These are phyloP conservation scores for Mortierella sp. DNA, from an alignment of 371 early-diverging fungal species.

Conservation along the genomic window DNA sequence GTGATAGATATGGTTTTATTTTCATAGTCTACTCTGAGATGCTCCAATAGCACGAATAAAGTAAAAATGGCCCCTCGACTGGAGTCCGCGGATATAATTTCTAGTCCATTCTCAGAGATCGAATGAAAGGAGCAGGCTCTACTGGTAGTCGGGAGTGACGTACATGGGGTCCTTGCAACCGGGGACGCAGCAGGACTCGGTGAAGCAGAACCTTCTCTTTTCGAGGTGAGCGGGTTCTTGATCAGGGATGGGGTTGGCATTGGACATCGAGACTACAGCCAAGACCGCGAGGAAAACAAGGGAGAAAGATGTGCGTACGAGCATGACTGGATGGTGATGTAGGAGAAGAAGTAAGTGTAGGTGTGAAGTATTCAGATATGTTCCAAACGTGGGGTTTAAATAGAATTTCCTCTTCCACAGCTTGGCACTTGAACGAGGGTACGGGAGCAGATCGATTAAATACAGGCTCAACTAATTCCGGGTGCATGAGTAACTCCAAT, in stretches of 20 bases:
- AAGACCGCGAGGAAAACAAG: not conserved
- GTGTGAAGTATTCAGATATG: not conserved
- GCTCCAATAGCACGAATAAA: not conserved
- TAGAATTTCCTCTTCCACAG: not conserved
- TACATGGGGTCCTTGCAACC: not conserved
- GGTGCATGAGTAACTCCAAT: too few relatives aligned
- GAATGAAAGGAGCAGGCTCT: not conserved
- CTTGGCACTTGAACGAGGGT: not conserved
- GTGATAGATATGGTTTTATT: too few relatives aligned
- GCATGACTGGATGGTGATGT: not conserved
- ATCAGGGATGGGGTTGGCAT: not conserved
- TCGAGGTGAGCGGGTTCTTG: not conserved
- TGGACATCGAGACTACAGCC: not conserved
- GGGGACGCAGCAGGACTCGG: not conserved
- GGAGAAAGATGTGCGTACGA: not conserved
- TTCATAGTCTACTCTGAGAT: not conserved
- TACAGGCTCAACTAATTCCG: too few relatives aligned
- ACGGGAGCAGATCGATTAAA: too few relatives aligned
- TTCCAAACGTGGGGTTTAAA: conserved; percentile 2
- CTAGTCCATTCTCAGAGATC: not conserved
- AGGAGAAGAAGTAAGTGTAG: not conserved
- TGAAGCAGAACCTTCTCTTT: conserved; percentile 5
- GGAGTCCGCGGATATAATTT: not conserved
- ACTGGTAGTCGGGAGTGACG: not conserved
- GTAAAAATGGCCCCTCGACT: not conserved